Evolutionary conservation across 108 stramenopile genomes (phyloP), one percentile per base, ranked within the genome.

Genomic region (Nitzschia inconspicua): DNA sequence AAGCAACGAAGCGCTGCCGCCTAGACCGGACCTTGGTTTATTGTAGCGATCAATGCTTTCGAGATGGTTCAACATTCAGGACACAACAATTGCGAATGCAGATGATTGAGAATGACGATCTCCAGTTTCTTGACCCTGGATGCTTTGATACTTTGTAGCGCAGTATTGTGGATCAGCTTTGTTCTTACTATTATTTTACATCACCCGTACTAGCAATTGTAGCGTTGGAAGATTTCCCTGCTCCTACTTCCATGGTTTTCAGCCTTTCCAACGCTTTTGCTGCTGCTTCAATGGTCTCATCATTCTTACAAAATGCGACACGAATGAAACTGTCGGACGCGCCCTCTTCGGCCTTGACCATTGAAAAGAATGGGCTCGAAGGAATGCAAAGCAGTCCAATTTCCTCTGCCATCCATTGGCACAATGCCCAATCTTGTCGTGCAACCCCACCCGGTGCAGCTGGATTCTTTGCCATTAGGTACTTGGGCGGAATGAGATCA

Each of bases 261-360:
- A 68, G 27, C 52, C 60, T 59, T 23, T 43, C 58, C 47, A 91
- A 57, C 2, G 86, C 84, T 47, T 52, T 29, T 2, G 88, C 92
- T 31, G 96, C 96, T 25, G 75, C 85, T 47, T 79, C 67, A 31
- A 99, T 89, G 9, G 93, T 92, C 47, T 93, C 92, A 58, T 97
- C 96, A 13, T 76, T 86, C 70, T 98, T 98, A 64, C 98, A 99
- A 79, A 97, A 99, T 20, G 97, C 96, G 37, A 99, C 89, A 18
- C 98, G 89, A 22, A 96, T 86, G 40, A 94, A 89, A 24, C 77
- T 79, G 57, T 88, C 92, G 6, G 90, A 83, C 9, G 63, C 78
- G 16, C 81, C 85, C 24, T 75, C 73, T 36, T 80, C 44, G 2
- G 69, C 90, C 22, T 70, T 43, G 23, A 79, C 79, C 43, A 77